phyloP scores from a whole-genome alignment of 2,329 filamentous ascomycete genomes.

The Ophiobolus disseminans region DNA sequence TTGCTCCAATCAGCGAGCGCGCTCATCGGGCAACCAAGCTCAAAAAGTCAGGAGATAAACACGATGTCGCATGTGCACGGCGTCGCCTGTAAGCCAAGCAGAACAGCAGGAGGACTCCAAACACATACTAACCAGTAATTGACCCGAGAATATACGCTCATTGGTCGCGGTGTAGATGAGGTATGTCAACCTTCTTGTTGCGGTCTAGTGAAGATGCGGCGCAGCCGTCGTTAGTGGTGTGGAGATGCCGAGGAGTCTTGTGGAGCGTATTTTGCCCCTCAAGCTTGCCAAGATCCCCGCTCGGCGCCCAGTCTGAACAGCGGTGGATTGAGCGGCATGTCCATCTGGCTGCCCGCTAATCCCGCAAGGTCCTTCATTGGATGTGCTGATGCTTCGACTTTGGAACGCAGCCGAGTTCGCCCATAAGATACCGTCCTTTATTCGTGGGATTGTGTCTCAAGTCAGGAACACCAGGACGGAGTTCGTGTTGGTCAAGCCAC shows the following conservation, averaged over 20 bases:
- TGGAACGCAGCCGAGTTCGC: no score
- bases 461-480: no score
- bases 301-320: conserved; percentile 21
- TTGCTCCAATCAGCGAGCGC: conserved; percentile 5
- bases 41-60: conserved; percentile 21
- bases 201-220: conserved; percentile 11
- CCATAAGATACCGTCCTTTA: no score
- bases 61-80: conserved; percentile 16
- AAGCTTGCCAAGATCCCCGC: conserved; percentile 9
- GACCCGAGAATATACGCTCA: no score
- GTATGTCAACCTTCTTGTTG: conserved; percentile 25
- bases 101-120: conserved; percentile 4
- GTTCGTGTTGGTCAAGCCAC: neutral
- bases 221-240: conserved; percentile 11
- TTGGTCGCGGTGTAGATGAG: conserved; percentile 3
- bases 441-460: no score
- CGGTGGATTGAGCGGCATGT: conserved; percentile 6
- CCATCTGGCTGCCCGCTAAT: neutral
- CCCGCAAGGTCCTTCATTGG: no score
- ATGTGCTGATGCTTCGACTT: no score
- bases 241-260: conserved; percentile 12
- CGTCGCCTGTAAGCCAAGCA: conserved; percentile 19
- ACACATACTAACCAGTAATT: neutral
- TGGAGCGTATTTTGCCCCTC: conserved; percentile 1
- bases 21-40: conserved; percentile 3